Percentiles rank a stretch among this genome's conserved stretches.
Evolutionary conservation across 805 yeast genomes (phyloP).

Genomic region (Metschnikowia proteae): DNA sequence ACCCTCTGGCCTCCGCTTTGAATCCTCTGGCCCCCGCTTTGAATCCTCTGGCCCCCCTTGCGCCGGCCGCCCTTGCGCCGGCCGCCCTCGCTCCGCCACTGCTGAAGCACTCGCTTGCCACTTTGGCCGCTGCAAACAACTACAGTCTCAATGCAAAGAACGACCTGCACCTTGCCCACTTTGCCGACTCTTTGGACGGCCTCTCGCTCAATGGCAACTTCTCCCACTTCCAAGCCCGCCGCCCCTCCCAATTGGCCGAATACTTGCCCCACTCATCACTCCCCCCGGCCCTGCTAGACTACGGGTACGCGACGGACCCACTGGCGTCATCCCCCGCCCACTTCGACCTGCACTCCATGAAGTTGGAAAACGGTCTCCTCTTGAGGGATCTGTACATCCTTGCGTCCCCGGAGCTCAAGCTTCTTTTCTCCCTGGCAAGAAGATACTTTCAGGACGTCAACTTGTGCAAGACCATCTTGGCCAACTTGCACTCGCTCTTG

Average conservation of each 20-base stretch:
- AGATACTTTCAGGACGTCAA: conserved; percentile 48
- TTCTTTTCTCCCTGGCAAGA: conserved; percentile 44
- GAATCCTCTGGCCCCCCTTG: no score
- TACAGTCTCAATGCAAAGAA: conserved; percentile 18
- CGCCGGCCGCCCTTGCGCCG: no score
- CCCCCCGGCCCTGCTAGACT: not conserved
- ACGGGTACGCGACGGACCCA: not conserved
- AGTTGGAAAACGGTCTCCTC: conserved; percentile 61
- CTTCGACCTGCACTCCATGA: conserved; percentile 17
- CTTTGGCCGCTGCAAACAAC: conserved; percentile 30
- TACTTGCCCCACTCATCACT: not conserved
- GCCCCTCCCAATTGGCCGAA: conserved; percentile 42
- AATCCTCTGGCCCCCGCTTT: no score
- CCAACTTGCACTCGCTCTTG: conserved; percentile 26
- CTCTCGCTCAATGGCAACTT: conserved; percentile 33
- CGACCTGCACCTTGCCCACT: conserved; percentile 18
- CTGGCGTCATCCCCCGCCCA: not conserved
- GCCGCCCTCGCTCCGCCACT: not conserved
- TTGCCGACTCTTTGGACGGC: conserved; percentile 27
- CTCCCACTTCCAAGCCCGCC: conserved; percentile 38
- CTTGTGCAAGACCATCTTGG: conserved; percentile 26
- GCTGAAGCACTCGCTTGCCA: conserved; percentile 20
- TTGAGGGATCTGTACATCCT: conserved; percentile 53
- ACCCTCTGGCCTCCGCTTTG: no score
- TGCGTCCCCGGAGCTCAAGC: conserved; percentile 55